These are phyloP conservation scores for Trifolium dubium DNA, from an alignment of 306 rosid species.

Conservation along the genomic window DNA sequence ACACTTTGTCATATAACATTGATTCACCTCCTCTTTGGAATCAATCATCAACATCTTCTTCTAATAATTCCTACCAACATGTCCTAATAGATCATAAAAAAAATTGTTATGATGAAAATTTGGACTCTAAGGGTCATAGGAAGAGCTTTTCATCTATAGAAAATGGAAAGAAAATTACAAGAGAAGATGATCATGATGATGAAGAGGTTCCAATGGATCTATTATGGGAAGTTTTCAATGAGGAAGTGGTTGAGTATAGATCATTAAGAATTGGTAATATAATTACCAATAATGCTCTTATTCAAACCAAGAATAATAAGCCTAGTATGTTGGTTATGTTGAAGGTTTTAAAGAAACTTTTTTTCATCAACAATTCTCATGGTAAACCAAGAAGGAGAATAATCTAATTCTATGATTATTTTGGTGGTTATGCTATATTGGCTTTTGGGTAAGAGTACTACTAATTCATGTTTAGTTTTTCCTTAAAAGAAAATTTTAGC, in stretches of 20 bases:
- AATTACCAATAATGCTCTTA: slow-evolving; percentile 25
- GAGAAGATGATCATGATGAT: slow-evolving; percentile 32
- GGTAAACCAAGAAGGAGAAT: slow-evolving; percentile 40
- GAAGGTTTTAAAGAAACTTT: slow-evolving; percentile 60
- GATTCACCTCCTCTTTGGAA: slow-evolving; percentile 60
- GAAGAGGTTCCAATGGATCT: slow-evolving; percentile 62
- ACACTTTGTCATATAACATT: slow-evolving; percentile 34
- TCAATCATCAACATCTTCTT: slow-evolving; percentile 36
- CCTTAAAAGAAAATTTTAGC: neutral
- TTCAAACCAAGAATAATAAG: slow-evolving; percentile 47
- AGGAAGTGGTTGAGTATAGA: slow-evolving; percentile 47
- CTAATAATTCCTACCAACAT: neutral
- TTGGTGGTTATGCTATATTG: slow-evolving; percentile 7
- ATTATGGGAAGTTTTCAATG: slow-evolving; percentile 69
- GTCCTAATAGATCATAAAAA: slow-evolving; percentile 6
- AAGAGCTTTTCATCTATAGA: slow-evolving; percentile 44
- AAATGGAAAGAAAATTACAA: neutral
- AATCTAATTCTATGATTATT: slow-evolving; percentile 27
- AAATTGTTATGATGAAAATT: slow-evolving; percentile 5
- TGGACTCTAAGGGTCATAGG: slow-evolving; percentile 26
- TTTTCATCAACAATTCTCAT: slow-evolving; percentile 46
- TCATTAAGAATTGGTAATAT: slow-evolving; percentile 36
- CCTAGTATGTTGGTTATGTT: slow-evolving; percentile 47
- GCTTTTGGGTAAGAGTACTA: slow-evolving; percentile 9
- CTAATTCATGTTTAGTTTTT: slow-evolving; percentile 5